Conservation (phyloP, 768 basidiomycete species). For the Tulasnella sp. region DNA sequence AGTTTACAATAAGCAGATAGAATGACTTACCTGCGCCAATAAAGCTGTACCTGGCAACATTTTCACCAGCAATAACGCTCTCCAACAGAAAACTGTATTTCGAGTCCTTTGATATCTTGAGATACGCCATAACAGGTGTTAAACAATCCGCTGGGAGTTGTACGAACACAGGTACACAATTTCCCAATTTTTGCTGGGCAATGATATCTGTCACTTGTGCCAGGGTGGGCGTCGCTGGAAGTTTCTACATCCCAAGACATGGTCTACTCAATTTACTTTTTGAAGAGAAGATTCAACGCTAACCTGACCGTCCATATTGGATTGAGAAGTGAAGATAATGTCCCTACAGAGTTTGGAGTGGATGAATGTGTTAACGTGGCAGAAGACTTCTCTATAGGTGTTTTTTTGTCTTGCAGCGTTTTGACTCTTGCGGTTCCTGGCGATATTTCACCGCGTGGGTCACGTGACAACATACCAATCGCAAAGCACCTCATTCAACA, state of each 20-base stretch:
- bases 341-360: too few relatives aligned
- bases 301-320: too few relatives aligned
- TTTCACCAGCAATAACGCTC: slow-evolving; percentile 82
- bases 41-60: slow-evolving; percentile 86
- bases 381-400: too few relatives aligned
- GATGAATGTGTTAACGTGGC: too few relatives aligned
- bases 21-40: slow-evolving; percentile 71
- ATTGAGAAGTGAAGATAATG: too few relatives aligned
- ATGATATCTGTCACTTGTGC: slow-evolving; percentile 62
- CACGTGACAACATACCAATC: too few relatives aligned
- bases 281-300: too few relatives aligned
- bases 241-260: slow-evolving; percentile 21
- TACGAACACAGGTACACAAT: slow-evolving; percentile 85
- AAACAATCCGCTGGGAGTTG: slow-evolving; percentile 91
- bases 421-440: too few relatives aligned
- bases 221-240: slow-evolving; percentile 57
- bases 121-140: slow-evolving; percentile 94
- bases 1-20: background rate
- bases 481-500: too few relatives aligned
- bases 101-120: slow-evolving; percentile 81
- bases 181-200: slow-evolving; percentile 69
- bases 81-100: slow-evolving; percentile 93
- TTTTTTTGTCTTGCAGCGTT: too few relatives aligned
- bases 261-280: too few relatives aligned
- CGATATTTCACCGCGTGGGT: too few relatives aligned